Evolutionary conservation across 345 rosid genomes (phyloP), one percentile per base, ranked within the genome.

Genomic region (Erodium maritimum): DNA sequence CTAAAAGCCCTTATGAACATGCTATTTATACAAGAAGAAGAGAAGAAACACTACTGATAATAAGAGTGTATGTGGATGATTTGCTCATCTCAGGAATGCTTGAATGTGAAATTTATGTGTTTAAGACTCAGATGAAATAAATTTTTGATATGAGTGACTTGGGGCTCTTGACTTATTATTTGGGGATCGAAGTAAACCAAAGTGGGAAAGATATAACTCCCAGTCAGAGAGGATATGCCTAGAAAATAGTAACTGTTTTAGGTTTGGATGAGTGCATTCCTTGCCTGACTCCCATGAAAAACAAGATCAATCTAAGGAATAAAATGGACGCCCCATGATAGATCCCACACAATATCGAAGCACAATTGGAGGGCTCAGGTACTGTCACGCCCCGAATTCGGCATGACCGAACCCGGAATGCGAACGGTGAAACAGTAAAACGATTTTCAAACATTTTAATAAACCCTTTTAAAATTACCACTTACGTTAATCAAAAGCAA

Each of bases 11-110:
- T 2, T 4, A 7, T 7, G 57, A 54, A 19, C 57, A 54, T 54
- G 57, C 5, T 5, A 21, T 54, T 2, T 54, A 54, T 13, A 54
- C 21, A 8, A 54, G 57, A 21, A 52, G 1, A 14, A 8, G 19
- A 6, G 55, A 20, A n/a, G 6, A n/a, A 0, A 8, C 16, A 5
- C 19, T 1, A 2, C 16, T 20, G 19, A 20, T 20, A 5, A 21
- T 54, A 18, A 21, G 57, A n/a, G 57, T 54, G 2, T 54, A 54
- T 54, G 57, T 54, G 19, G 57, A 54, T 54, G 57, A 54, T 13
- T 19, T 54, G 21, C 5, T 54, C 2, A 54, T 54, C 13, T 7
- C 57, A 7, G 57, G 57, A 4, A 6, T 6, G 19, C 5, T 17
- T 1, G 6, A 17, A 5, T 2, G 21, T 17, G 57, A 54, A 12